Evolutionary conservation across 176 grass and related monocot genomes (phyloP), one percentile per base, ranked within the genome.

Genomic region (Juncus effusus): DNA sequence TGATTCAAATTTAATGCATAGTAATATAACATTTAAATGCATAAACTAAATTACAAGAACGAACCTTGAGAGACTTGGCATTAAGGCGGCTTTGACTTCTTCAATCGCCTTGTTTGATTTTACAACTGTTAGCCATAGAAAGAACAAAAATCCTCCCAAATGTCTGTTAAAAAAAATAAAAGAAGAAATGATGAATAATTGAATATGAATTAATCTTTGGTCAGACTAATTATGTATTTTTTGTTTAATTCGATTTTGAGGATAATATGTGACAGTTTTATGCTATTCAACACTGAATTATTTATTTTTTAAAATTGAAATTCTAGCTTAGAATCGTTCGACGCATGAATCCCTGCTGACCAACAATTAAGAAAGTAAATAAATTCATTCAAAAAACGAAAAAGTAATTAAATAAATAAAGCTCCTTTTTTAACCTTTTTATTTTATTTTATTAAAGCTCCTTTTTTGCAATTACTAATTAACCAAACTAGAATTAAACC

Each of bases 71-170:
- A 62, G 50, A 12, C 62, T 56, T 35, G 38, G 39, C 72, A 80
- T 78, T 76, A 93, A 73, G 68, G 65, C 82, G 63, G 67, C 77
- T 10, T 76, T 78, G 63, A 51, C 61, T 36, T 86, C 80, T 59
- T 69, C 79, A 15, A 70, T 87, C 37, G 69, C 76, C 7, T 84
- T 70, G 61, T 42, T 69, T 5, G 76, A 84, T 53, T 85, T 80
- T 42, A 76, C 77, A 50, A 93, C 64, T 44, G 85, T 74, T 42
- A 99, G 78, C 64, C 76, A 79, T 60, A 90, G 3, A 77, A 99
- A 99, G 12, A 92, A 41, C 14, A 93, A 65, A 84, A 99, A 99
- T 12, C 94, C 94, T 42, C 85, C 88, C 58, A 99, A 79, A 78
- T 99, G 94, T 74, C 94, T 99, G 86, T 74, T 44, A 51, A 3